Percentiles rank a stretch among this genome's conserved stretches.
Evolutionary conservation across 2,329 filamentous ascomycete species (phyloP).

Genomic region (Onygenales sp.): DNA sequence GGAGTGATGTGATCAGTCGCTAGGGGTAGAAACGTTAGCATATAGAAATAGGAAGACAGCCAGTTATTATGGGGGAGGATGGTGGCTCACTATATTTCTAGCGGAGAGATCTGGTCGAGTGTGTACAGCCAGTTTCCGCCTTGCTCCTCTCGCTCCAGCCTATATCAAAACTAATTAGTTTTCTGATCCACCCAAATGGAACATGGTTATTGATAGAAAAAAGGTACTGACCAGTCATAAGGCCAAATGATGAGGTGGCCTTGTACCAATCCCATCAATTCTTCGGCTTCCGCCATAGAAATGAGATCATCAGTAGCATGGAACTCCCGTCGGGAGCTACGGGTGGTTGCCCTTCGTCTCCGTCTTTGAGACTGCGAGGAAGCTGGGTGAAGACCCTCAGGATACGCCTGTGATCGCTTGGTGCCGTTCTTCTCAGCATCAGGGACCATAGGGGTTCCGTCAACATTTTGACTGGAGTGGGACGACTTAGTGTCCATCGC

Average conservation of each 20-base stretch:
- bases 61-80: neutral
- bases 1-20: neutral
- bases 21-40: neutral
- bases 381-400: constrained; percentile 25
- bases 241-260: constrained; percentile 86
- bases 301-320: constrained; percentile 64
- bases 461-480: constrained; percentile 15
- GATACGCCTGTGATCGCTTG: constrained; percentile 22
- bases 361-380: constrained; percentile 25
- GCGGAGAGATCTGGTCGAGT: constrained; percentile 86
- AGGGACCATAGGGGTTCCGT: constrained; percentile 8
- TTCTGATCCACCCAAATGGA: neutral
- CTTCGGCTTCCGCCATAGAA: constrained; percentile 65
- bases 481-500: constrained; percentile 19
- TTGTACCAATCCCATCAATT: constrained; percentile 70
- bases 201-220: neutral
- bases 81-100: constrained; percentile 70
- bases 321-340: constrained; percentile 38
- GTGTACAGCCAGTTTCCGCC: constrained; percentile 96
- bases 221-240: constrained; percentile 64
- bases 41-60: neutral
- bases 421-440: constrained; percentile 16
- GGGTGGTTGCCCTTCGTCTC: constrained; percentile 35
- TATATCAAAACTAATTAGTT: constrained; percentile 16
- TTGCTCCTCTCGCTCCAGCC: constrained; percentile 78